phyloP scores from a whole-genome alignment of 306 rosid species.

The Abrus pulchellus region DNA sequence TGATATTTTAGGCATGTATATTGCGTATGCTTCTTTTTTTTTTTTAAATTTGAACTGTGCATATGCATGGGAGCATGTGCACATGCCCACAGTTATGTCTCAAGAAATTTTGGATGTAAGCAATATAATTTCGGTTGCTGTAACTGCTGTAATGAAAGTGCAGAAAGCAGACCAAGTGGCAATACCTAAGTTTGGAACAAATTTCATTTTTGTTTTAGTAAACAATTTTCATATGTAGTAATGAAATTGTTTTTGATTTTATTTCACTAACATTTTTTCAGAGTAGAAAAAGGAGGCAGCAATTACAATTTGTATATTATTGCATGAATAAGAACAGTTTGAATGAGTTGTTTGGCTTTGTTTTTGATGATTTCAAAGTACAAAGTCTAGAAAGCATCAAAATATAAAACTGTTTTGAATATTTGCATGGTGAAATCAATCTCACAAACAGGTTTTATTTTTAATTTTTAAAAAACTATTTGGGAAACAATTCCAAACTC shows the following conservation, averaged over 20 bases:
- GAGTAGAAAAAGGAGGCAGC: not conserved
- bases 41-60: conserved; percentile 24
- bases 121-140: conserved; percentile 3
- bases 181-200: not conserved
- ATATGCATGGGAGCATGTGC: not conserved
- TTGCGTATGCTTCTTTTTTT: conserved; percentile 24
- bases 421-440: conserved; percentile 19
- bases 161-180: conserved; percentile 3
- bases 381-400: conserved; percentile 2
- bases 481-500: conserved; percentile 1
- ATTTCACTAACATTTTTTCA: not conserved
- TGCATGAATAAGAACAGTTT: not conserved
- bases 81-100: conserved; percentile 14
- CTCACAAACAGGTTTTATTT: conserved; percentile 17
- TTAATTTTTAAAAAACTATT: not conserved
- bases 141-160: not conserved
- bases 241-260: conserved; percentile 5
- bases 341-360: conserved; percentile 17
- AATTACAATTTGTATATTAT: conserved; percentile 9
- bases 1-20: conserved; percentile 7
- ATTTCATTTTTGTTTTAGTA: not conserved
- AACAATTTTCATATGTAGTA: not conserved
- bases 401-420: conserved; percentile 3
- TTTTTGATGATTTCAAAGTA: not conserved
- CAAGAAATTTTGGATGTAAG: conserved; percentile 17